Evolutionary conservation across 257 asterid species (phyloP).

Genomic region (Galeopsis tetrahit): DNA sequence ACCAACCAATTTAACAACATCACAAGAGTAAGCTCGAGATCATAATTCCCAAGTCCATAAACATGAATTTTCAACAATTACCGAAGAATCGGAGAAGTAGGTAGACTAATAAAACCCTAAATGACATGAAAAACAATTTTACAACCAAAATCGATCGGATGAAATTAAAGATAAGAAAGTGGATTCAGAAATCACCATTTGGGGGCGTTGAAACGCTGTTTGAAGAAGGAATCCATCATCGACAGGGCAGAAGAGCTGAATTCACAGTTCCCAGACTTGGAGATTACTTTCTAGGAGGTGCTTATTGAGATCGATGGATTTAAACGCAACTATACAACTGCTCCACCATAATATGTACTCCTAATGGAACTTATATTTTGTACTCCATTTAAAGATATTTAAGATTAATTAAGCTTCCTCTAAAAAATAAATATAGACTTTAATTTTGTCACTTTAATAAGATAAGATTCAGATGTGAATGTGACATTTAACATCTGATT

Average conservation of each 20-base stretch:
- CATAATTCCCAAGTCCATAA: neutral
- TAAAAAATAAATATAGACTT: neutral
- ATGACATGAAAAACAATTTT: constrained; percentile 4
- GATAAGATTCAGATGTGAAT: neutral
- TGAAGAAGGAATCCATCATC: constrained; percentile 78
- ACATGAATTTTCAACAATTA: constrained; percentile 5
- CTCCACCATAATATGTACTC: constrained; percentile 37
- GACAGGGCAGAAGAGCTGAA: constrained; percentile 37
- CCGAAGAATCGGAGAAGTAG: neutral
- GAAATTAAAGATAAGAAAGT: neutral
- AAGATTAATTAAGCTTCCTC: neutral
- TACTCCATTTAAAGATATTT: constrained; percentile 27
- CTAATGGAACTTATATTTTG: constrained; percentile 26
- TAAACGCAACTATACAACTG: constrained; percentile 33
- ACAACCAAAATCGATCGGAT: neutral
- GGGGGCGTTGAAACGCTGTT: constrained; percentile 77
- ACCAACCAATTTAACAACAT: neutral
- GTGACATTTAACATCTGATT: too few species aligned
- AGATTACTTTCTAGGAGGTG: neutral
- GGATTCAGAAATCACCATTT: constrained; percentile 63
- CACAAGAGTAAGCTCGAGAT: constrained; percentile 22
- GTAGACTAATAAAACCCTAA: constrained; percentile 39
- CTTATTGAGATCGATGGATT: constrained; percentile 19
- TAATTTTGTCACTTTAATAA: constrained; percentile 2
- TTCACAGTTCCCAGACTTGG: constrained; percentile 18